These are phyloP conservation scores for Dillenia turbinata DNA, from an alignment of 164 flowering plant genomes.

Conservation along the genomic window DNA sequence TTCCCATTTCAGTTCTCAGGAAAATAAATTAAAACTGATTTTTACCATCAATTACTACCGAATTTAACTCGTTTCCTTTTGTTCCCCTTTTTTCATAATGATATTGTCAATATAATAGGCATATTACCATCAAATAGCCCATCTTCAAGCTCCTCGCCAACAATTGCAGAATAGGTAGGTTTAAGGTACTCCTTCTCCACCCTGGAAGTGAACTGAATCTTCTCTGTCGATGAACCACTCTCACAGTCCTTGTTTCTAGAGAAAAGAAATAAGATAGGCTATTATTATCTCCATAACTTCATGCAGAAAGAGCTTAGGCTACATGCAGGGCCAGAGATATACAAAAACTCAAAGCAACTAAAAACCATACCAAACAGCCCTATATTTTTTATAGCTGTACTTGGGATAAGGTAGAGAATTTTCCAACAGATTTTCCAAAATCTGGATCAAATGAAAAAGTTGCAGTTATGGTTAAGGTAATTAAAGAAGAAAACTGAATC, in stretches of 20 bases:
- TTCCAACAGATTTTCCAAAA: constrained; percentile 73
- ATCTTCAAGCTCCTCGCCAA: constrained; percentile 86
- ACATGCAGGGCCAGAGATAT: background rate
- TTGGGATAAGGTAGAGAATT: constrained; percentile 79
- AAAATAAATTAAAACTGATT: too few relatives aligned
- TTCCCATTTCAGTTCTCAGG: too few relatives aligned
- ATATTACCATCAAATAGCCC: constrained; percentile 93
- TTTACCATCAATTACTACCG: too few relatives aligned
- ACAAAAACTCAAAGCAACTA: constrained; percentile 8
- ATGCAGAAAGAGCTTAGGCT: background rate
- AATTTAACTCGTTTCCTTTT: too few relatives aligned
- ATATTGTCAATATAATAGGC: background rate
- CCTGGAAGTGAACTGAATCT: constrained; percentile 51
- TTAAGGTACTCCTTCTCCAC: constrained; percentile 92
- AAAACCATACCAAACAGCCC: constrained; percentile 59
- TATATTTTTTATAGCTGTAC: constrained; percentile 71
- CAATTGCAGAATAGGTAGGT: constrained; percentile 80
- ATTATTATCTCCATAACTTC: constrained; percentile 3
- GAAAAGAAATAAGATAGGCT: constrained; percentile 1
- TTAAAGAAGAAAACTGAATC: too few relatives aligned
- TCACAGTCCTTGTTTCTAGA: constrained; percentile 53
- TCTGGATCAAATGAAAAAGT: constrained; percentile 30
- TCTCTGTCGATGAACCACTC: constrained; percentile 38
- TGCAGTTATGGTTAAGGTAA: too few relatives aligned
- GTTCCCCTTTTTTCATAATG: too few relatives aligned